Percentiles rank a stretch among this genome's conserved stretches.
Evolutionary conservation across 2,329 filamentous ascomycete species (phyloP).

Genomic region (Aspergillus aculeatus): DNA sequence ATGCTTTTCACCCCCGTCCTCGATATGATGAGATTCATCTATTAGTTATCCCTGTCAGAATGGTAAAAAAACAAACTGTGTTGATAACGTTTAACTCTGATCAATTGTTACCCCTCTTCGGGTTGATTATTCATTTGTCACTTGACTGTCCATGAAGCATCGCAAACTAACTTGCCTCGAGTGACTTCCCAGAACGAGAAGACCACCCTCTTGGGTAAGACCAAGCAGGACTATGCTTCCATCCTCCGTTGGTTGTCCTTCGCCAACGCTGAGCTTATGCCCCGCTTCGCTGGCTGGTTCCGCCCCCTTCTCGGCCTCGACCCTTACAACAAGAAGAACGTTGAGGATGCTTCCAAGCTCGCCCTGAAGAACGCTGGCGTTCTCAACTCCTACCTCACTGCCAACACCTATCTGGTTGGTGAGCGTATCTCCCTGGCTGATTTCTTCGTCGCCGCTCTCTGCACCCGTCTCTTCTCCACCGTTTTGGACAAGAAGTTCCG

Average conservation of each 20-base stretch:
- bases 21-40: constrained; percentile 70
- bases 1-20: constrained; percentile 10
- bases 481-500: constrained; percentile 94
- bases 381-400: constrained; percentile 81
- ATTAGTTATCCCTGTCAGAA: constrained; percentile 99
- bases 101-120: constrained; percentile 47
- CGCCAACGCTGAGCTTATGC: constrained; percentile 84
- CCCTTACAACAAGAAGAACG: constrained; percentile 96
- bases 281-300: constrained; percentile 75
- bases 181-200: constrained; percentile 99
- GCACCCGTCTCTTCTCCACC: constrained; percentile 85
- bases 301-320: constrained; percentile 76
- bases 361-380: constrained; percentile 67
- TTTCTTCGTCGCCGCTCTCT: constrained; percentile 75
- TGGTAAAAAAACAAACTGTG: constrained; percentile 54
- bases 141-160: constrained; percentile 14
- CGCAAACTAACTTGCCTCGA: constrained; percentile 43
- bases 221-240: constrained; percentile 99
- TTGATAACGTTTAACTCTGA: constrained; percentile 76
- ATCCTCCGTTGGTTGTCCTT: constrained; percentile 99
- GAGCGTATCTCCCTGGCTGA: constrained; percentile 98
- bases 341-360: constrained; percentile 74
- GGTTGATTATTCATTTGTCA: constrained; percentile 20
- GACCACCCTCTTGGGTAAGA: constrained; percentile 98
- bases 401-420: constrained; percentile 96